Conservation (phyloP, 2,329 filamentous ascomycete genomes). For the Myotisia sp. region DNA sequence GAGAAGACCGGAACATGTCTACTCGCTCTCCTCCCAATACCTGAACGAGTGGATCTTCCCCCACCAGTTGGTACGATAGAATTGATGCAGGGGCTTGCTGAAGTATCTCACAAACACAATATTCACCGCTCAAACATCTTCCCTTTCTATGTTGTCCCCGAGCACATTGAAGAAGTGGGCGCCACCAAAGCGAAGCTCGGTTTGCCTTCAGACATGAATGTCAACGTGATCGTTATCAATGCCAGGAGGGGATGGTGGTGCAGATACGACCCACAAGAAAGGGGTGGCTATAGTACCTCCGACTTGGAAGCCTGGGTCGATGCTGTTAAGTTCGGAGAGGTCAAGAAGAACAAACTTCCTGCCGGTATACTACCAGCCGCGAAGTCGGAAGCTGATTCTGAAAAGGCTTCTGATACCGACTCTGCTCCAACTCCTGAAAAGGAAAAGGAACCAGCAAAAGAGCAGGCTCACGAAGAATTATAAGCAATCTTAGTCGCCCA, state of each 20-base stretch:
- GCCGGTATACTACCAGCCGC: constrained; percentile 40
- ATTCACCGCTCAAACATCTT: constrained; percentile 56
- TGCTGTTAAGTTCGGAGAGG: constrained; percentile 77
- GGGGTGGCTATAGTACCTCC: constrained; percentile 38
- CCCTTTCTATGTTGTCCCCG: constrained; percentile 65
- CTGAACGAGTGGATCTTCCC: constrained; percentile 38
- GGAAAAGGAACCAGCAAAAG: constrained; percentile 30
- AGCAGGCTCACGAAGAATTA: constrained; percentile 35
- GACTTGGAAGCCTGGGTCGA: constrained; percentile 79
- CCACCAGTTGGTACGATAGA: constrained; percentile 30
- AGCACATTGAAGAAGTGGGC: constrained; percentile 43
- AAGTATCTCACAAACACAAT: constrained; percentile 62
- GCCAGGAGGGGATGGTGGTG: constrained; percentile 78
- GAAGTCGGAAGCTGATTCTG: constrained; percentile 17
- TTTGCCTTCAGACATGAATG: constrained; percentile 38
- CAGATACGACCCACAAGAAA: constrained; percentile 44
- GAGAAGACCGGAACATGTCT: constrained; percentile 70
- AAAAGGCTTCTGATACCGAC: constrained; percentile 26
- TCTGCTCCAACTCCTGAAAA: constrained; percentile 44
- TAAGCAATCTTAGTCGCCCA: too few relatives aligned
- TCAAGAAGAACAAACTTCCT: constrained; percentile 61
- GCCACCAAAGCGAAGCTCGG: constrained; percentile 47
- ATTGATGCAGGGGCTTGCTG: constrained; percentile 50
- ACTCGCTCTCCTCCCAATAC: constrained; percentile 53
- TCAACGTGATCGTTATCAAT: constrained; percentile 71